Evolutionary conservation across 2,329 filamentous ascomycete genomes (phyloP), one percentile per base, ranked within the genome.

Genomic region (Phialophora macrospora): DNA sequence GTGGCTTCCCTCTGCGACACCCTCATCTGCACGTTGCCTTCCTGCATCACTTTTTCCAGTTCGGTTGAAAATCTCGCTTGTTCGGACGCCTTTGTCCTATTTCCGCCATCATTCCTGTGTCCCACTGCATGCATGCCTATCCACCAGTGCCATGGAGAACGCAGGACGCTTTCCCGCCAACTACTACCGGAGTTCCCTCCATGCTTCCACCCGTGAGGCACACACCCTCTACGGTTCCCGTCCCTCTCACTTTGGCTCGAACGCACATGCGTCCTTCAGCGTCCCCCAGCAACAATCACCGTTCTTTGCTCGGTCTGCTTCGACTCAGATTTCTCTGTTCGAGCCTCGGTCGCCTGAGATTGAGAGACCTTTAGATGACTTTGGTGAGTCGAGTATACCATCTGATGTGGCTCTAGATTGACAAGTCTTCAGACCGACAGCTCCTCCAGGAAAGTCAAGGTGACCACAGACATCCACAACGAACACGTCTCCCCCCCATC

Each of bases 351-450:
- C 59, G 2, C 24, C 20, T 54, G 64, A 62, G 22, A 38, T 49
- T 28, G 65, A 70, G 51, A 59, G 28, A 11, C 63, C 63, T 32
- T 61, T 72, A 4, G 70, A 72, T 55, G 68, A 64, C 26, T 72
- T 72, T 56, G 70, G 70, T 71, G 54, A 63, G 68, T 24, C 22
- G 20, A 17, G 52, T 28, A 32, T 24, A 11, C n/a, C 17, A 20
- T 49, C 8, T 30, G 24, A 9, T 32, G 22, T 20, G 6, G 17
- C 26, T 28, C 26, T 30, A 44, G 49, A 44, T 60, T 68, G n/a
- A 67, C 59, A 20, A 26, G 22, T 44, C 17, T n/a, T 8, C 55
- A 71, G 69, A 71, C 55, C 63, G 58, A 59, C 52, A 60, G 41
- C 66, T 71, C 7, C 62, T 70, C 28, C 63, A 55, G 41, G 63